Evolutionary conservation across 768 basidiomycete genomes (phyloP).

Genomic region (Astraeus odoratus): DNA sequence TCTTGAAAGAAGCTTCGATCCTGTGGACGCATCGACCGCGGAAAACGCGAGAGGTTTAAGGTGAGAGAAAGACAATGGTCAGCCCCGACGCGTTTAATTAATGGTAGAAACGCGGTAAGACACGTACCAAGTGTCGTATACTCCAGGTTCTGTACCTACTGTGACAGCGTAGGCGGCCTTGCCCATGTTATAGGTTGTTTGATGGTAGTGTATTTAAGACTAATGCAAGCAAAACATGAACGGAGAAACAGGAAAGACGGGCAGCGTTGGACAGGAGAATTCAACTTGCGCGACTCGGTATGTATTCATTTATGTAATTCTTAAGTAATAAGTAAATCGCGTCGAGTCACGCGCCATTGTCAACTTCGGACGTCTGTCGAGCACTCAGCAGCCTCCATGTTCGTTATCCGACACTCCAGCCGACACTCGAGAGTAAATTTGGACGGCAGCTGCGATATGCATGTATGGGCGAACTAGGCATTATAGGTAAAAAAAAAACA

Average conservation of each 20-base stretch:
- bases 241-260: not conserved
- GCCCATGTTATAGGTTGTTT: slow-evolving; percentile 14
- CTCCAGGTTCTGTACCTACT: slow-evolving; percentile 21
- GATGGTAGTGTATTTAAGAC: not conserved
- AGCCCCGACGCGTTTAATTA: slow-evolving; percentile 7
- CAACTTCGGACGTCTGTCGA: no score
- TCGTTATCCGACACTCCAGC: no score
- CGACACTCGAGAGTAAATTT: not conserved
- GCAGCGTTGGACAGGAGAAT: not conserved
- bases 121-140: slow-evolving; percentile 24
- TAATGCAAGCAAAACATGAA: not conserved
- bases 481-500: no score
- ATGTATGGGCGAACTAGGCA: no score
- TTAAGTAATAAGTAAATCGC: no score
- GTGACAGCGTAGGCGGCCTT: slow-evolving; percentile 27
- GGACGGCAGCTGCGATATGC: not conserved
- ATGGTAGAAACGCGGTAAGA: slow-evolving; percentile 3
- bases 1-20: slow-evolving; percentile 39
- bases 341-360: no score
- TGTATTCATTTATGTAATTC: no score
- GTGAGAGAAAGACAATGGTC: slow-evolving; percentile 23
- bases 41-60: slow-evolving; percentile 6
- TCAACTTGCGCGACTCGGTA: no score
- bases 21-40: slow-evolving; percentile 23
- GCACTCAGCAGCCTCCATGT: no score